Evolutionary conservation across 179 eudicot species (phyloP), one percentile per base, ranked within the genome.

Genomic region (Sideroxylon spinosum): DNA sequence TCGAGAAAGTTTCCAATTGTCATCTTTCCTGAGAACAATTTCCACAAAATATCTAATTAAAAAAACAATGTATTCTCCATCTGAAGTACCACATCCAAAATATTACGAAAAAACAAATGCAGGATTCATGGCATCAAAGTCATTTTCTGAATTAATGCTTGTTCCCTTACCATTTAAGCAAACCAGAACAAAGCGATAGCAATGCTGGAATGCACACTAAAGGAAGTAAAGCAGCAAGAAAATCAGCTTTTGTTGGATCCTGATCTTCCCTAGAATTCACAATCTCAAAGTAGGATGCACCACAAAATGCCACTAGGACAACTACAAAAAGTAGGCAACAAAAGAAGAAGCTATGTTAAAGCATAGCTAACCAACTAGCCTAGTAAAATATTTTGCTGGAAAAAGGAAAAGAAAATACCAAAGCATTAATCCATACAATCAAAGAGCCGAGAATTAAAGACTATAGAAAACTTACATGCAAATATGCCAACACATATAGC

Each of bases 181-280:
- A 84, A 80, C 99, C 99, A 82, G 91, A 86, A 80, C 90, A 87
- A 80, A 95, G 84, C 44, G 94, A 89, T n/a, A 95, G 80, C 71
- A 90, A 76, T 61, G 99, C 99, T 6, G 99, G 99, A 65, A 94
- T 86, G 86, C 98, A 90, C 80, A 95, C 87, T 84, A 95, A 87
- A 56, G 96, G 99, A 79, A 95, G 99, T 80, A 95, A 85, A 63
- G 99, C 93, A 79, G 96, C 98, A 78, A 95, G 98, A 74, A 95
- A 95, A 86, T 95, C 99, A 69, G 86, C 87, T 84, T 89, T 86
- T 14, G 87, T 86, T 20, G 98, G 97, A 80, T 81, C 82, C 80
- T 86, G 84, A 84, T 88, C 89, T 68, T 78, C 78, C 80, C 98
- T 89, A 71, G 91, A 88, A 78, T 76, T 84, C 74, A 90, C 88